Conservation (phyloP, 1,284 basidiomycete species). For the Rhizoctonia solani region DNA sequence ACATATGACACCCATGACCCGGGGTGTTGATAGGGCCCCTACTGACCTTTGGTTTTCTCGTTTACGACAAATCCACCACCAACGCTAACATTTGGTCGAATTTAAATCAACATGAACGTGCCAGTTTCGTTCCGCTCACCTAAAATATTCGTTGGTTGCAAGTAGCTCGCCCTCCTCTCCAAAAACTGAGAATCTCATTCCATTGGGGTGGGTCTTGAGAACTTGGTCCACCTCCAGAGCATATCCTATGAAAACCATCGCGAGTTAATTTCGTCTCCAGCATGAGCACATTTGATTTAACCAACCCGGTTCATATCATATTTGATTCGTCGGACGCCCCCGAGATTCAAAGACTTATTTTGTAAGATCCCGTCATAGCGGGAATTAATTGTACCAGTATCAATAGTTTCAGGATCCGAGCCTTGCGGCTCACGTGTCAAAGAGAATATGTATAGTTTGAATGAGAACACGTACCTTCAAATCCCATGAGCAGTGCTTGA, state of each 20-base stretch:
- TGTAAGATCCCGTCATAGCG: conserved; percentile 72
- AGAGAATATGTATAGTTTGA: background rate
- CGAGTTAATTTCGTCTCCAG: background rate
- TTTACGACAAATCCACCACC: conserved; percentile 90
- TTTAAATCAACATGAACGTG: conserved; percentile 39
- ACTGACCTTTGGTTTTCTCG: conserved; percentile 77
- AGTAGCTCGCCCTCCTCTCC: conserved; percentile 79
- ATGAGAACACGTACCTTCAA: conserved; percentile 66
- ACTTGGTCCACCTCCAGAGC: conserved; percentile 88
- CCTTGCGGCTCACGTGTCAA: conserved; percentile 47
- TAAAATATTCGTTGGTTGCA: conserved; percentile 94
- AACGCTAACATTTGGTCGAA: conserved; percentile 48
- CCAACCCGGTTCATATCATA: conserved; percentile 75
- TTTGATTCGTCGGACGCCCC: conserved; percentile 71
- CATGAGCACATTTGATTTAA: background rate
- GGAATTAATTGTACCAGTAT: conserved; percentile 74
- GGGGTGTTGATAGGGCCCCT: background rate
- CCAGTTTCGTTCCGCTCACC: conserved; percentile 50
- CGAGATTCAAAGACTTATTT: conserved; percentile 69
- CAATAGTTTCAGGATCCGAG: conserved; percentile 83
- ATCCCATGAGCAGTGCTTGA: conserved; percentile 86
- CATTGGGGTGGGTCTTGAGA: conserved; percentile 73
- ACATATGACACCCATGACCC: background rate
- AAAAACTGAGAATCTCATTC: conserved; percentile 91
- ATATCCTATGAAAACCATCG: conserved; percentile 58